A percentile compares a stretch with the other conserved stretches of the same genome.
Conservation (phyloP, 257 asterid species). For the Ballota nigra region DNA sequence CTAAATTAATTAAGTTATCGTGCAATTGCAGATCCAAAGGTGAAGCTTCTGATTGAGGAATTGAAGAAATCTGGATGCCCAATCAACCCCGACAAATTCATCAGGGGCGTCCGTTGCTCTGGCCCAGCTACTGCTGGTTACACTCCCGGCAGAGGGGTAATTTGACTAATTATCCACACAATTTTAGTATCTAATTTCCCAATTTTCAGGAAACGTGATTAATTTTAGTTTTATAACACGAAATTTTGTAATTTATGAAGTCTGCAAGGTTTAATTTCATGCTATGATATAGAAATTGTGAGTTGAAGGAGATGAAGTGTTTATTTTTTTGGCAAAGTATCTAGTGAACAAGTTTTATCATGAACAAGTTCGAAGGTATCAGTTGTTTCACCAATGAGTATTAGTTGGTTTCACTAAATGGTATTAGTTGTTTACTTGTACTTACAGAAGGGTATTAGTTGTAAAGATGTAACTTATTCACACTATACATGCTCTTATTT, state of each 20-base stretch:
- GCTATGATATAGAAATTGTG: background rate
- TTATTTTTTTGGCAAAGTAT: background rate
- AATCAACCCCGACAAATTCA: conserved; percentile 37
- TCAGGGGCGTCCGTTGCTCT: conserved; percentile 39
- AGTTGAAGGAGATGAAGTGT: background rate
- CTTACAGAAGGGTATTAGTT: too few species aligned
- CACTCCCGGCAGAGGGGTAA: conserved; percentile 44
- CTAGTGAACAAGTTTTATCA: too few species aligned
- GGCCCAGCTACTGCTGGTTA: conserved; percentile 36
- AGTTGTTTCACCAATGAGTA: too few species aligned
- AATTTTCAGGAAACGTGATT: background rate
- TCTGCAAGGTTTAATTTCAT: background rate
- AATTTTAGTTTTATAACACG: background rate
- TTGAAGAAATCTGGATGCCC: conserved; percentile 61
- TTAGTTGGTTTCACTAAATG: too few species aligned
- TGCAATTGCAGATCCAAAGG: conserved; percentile 57
- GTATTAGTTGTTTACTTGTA: too few species aligned
- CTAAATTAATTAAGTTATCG: too few species aligned
- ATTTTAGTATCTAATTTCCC: background rate
- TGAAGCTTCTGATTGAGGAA: conserved; percentile 50
- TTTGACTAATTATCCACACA: background rate
- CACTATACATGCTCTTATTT: background rate
- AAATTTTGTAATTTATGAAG: background rate
- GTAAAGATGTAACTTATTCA: too few species aligned
- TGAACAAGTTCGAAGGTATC: too few species aligned